Conservation (phyloP, 2,329 filamentous ascomycete genomes). For the Neobulgaria alba region DNA sequence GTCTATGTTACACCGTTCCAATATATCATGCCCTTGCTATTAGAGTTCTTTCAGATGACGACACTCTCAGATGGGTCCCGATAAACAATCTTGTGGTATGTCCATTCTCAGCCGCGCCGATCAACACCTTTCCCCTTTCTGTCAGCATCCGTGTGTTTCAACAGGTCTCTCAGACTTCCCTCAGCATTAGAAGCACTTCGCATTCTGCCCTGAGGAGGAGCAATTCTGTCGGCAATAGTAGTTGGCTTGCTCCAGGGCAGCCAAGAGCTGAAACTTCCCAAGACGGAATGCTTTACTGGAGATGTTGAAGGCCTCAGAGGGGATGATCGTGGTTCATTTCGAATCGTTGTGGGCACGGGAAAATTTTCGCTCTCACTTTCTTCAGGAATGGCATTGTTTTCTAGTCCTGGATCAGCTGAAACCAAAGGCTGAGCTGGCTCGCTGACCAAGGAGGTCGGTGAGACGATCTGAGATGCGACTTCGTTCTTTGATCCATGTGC, state of each 20-base stretch:
- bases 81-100: too few relatives aligned
- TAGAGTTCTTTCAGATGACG: too few relatives aligned
- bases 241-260: constrained; percentile 23
- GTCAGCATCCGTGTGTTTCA: constrained; percentile 33
- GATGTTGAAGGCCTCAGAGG: constrained; percentile 16
- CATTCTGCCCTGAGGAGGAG: constrained; percentile 14
- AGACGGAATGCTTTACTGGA: constrained; percentile 17
- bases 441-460: constrained; percentile 40
- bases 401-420: constrained; percentile 33
- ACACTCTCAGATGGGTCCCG: too few relatives aligned
- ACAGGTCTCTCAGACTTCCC: constrained; percentile 45
- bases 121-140: constrained; percentile 27
- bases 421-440: constrained; percentile 50
- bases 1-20: too few relatives aligned
- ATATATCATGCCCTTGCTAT: too few relatives aligned
- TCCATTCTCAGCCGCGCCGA: constrained; percentile 14
- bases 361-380: constrained; percentile 16
- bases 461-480: constrained; percentile 28
- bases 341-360: constrained; percentile 17
- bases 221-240: constrained; percentile 9
- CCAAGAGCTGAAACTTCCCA: constrained; percentile 26
- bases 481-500: constrained; percentile 29
- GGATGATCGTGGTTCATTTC: constrained; percentile 24
- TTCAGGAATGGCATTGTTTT: too few relatives aligned
- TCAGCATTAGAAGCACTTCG: constrained; percentile 41